A percentile compares a stretch with the other conserved stretches of the same genome.
These are phyloP conservation scores for Suhomyces atakaporum DNA, from an alignment of 1,139 yeast genomes.

Conservation along the genomic window DNA sequence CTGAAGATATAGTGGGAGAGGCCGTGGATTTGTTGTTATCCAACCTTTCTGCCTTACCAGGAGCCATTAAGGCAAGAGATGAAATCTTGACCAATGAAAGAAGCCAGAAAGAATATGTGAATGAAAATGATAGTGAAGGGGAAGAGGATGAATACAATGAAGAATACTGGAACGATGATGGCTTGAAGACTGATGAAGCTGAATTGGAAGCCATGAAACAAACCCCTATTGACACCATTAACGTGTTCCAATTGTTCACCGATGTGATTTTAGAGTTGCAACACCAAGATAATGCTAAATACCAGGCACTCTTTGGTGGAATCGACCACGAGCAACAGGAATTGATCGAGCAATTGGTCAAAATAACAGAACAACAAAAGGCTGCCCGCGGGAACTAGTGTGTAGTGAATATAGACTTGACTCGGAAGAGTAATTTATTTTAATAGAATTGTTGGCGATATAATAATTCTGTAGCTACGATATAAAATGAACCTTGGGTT, in stretches of 20 bases:
- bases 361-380: constrained; percentile 23
- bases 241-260: constrained; percentile 49
- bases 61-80: constrained; percentile 48
- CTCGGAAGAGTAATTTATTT: neutral
- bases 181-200: constrained; percentile 52
- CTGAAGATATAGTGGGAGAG: constrained; percentile 43
- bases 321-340: constrained; percentile 39
- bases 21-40: constrained; percentile 43
- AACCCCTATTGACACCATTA: constrained; percentile 52
- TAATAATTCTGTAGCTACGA: too few species aligned
- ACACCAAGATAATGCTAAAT: constrained; percentile 34
- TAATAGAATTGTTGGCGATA: too few species aligned
- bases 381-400: constrained; percentile 3
- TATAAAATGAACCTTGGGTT: too few species aligned
- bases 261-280: constrained; percentile 27
- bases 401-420: neutral
- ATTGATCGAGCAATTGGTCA: constrained; percentile 29
- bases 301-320: constrained; percentile 42
- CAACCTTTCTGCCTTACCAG: constrained; percentile 48
- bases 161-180: constrained; percentile 35
- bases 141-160: constrained; percentile 33
- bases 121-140: constrained; percentile 33
- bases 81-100: constrained; percentile 43
- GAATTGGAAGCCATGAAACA: constrained; percentile 55
- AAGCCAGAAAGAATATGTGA: constrained; percentile 27